Evolutionary conservation across 2,329 filamentous ascomycete genomes (phyloP), one percentile per base, ranked within the genome.

Genomic region (Fusarium continuum): DNA sequence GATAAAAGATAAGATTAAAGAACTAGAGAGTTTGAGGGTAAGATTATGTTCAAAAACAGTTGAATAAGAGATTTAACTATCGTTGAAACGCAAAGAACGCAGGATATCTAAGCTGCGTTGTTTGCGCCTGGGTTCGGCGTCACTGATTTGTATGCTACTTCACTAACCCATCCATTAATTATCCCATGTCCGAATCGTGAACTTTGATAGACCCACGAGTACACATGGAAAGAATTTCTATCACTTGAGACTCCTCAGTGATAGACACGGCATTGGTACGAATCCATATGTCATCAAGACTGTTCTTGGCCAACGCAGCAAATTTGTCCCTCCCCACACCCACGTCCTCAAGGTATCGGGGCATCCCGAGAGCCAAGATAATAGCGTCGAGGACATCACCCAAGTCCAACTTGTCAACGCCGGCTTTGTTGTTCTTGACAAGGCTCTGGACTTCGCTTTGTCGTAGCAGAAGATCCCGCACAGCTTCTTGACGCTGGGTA

Each of bases 311-410:
- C 40, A 88, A 69, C 4, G 58, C 66, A 19, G 80, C 78, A 14
- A 85, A 69, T 66, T 79, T 76, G 3, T 85, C 81, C 20, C 74
- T 74, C 0, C 77, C 76, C 3, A 88, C 77, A 0, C 80, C 78
- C 2, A 86, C 81, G 6, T 83, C 83, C 39, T 75, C 78, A 40
- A 88, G 65, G 4, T 78, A 80, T 48, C 80, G 75, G n/a, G 85
- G 84, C 80, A 88, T 76, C 1, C 78, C 83, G 16, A 88, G 69
- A 34, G 79, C 78, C 7, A 77, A 75, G 35, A 88, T 78, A 4
- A 87, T 72, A 4, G 75, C 77, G 43, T 82, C 82, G 29, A 88
- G 70, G 6, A 82, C 71, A 72, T 86, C 84, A 0, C 82, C 81
- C 19, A 85, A 72, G 64, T 84, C 80, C 1, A 81, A 17, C 6